Evolutionary conservation across 768 basidiomycete genomes (phyloP).

Genomic region (Artomyces pyxidatus): DNA sequence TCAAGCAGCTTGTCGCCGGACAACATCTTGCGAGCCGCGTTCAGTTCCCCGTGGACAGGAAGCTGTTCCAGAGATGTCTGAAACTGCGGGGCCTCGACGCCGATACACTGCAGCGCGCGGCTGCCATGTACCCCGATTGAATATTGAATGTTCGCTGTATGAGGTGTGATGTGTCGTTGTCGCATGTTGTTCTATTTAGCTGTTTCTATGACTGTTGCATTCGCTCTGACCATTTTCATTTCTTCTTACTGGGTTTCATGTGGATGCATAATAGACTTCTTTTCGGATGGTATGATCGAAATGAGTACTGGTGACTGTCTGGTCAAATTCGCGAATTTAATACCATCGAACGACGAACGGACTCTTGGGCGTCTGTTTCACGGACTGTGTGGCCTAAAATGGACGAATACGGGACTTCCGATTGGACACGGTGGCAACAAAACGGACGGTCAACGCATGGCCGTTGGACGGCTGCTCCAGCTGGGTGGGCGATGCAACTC

Average conservation of each 20-base stretch:
- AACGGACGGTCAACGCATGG: too few relatives aligned
- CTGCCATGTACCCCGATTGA: conserved; percentile 26
- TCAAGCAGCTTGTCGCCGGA: conserved; percentile 73
- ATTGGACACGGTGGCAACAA: too few relatives aligned
- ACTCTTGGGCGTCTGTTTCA: too few relatives aligned
- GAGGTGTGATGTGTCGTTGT: neutral
- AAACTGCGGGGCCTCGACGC: conserved; percentile 58
- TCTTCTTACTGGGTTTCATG: neutral
- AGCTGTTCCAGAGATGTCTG: conserved; percentile 68
- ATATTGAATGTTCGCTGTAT: neutral
- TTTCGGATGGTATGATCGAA: neutral
- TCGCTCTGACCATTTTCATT: neutral
- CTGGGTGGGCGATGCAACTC: too few relatives aligned
- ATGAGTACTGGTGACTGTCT: too few relatives aligned
- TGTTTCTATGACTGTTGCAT: neutral
- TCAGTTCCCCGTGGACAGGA: conserved; percentile 64
- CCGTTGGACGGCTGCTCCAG: too few relatives aligned
- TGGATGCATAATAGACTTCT: neutral
- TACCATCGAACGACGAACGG: too few relatives aligned
- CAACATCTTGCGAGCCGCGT: conserved; percentile 76
- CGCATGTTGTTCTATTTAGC: neutral
- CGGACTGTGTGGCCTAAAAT: too few relatives aligned
- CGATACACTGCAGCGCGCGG: conserved; percentile 43
- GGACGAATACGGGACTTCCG: too few relatives aligned
- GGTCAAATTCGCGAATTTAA: too few relatives aligned